phyloP scores from a whole-genome alignment of 768 basidiomycete species.

The Asterophora lycoperdoides region DNA sequence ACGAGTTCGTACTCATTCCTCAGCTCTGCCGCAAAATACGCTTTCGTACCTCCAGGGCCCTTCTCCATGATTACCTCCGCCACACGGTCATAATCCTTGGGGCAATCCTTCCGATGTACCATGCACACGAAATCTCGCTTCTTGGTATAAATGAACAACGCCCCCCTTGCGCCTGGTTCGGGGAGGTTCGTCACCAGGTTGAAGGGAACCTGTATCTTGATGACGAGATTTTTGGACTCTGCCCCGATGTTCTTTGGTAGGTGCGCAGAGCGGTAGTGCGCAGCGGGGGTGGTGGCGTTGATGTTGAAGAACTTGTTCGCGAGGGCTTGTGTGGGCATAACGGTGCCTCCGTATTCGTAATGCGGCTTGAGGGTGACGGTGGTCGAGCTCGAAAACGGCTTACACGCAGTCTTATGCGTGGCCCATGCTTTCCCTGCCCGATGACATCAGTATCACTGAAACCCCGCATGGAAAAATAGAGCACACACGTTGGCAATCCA shows the following conservation, averaged over 20 bases:
- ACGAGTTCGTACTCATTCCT: slow-evolving; percentile 34
- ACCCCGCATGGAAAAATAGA: background rate
- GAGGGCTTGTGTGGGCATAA: slow-evolving; percentile 25
- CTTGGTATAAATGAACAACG: slow-evolving; percentile 47
- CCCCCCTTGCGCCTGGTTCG: slow-evolving; percentile 6
- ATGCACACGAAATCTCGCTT: slow-evolving; percentile 50
- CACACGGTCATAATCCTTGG: slow-evolving; percentile 38
- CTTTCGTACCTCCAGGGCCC: slow-evolving; percentile 32
- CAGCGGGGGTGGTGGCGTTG: slow-evolving; percentile 20
- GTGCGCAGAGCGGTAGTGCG: slow-evolving; percentile 21
- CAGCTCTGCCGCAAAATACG: slow-evolving; percentile 53
- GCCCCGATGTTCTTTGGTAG: slow-evolving; percentile 16
- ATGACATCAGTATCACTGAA: background rate
- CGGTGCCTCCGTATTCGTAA: slow-evolving; percentile 23
- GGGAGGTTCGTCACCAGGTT: slow-evolving; percentile 1
- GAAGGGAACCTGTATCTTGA: slow-evolving; percentile 53
- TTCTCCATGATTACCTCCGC: slow-evolving; percentile 34
- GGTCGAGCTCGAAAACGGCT: slow-evolving; percentile 37
- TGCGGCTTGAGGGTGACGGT: slow-evolving; percentile 45
- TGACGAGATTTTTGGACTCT: slow-evolving; percentile 37
- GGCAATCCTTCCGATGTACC: slow-evolving; percentile 29
- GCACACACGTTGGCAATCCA: slow-evolving; percentile 46
- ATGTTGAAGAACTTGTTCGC: slow-evolving; percentile 25
- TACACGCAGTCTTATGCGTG: slow-evolving; percentile 43
- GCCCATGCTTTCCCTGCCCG: slow-evolving; percentile 43